Percentiles rank a stretch among this genome's conserved stretches.
Conservation (phyloP, 306 rosid species). For the Albizia julibrissin region DNA sequence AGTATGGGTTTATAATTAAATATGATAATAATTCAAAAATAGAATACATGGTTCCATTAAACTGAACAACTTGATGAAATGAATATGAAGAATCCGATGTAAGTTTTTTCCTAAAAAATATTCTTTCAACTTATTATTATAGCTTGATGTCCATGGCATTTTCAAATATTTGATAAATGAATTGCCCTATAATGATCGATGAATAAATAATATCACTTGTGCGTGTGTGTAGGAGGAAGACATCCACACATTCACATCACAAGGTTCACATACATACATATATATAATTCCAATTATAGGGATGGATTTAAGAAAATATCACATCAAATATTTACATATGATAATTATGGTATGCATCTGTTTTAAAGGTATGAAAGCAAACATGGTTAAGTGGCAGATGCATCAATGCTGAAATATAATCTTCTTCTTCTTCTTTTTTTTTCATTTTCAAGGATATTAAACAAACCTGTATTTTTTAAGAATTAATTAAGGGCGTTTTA, state of each 20-base stretch:
- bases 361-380: not conserved
- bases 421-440: not conserved
- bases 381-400: not conserved
- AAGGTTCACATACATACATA: not conserved
- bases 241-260: not conserved
- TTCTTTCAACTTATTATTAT: too few species aligned
- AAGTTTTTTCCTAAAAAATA: too few species aligned
- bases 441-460: not conserved
- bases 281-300: not conserved
- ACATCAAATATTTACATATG: not conserved
- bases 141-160: too few species aligned
- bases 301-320: not conserved
- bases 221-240: too few species aligned
- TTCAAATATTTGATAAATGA: too few species aligned
- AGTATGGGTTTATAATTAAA: too few species aligned
- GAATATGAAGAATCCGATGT: too few species aligned
- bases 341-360: not conserved
- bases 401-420: not conserved
- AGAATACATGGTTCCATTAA: fast-evolving
- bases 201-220: too few species aligned
- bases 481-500: not conserved
- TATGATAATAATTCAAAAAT: too few species aligned
- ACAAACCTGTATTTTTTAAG: not conserved
- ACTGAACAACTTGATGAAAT: too few species aligned
- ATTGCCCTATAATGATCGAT: too few species aligned